Conservation (phyloP, 352 stramenopile genomes). For the Globisporangium sylvaticum region DNA sequence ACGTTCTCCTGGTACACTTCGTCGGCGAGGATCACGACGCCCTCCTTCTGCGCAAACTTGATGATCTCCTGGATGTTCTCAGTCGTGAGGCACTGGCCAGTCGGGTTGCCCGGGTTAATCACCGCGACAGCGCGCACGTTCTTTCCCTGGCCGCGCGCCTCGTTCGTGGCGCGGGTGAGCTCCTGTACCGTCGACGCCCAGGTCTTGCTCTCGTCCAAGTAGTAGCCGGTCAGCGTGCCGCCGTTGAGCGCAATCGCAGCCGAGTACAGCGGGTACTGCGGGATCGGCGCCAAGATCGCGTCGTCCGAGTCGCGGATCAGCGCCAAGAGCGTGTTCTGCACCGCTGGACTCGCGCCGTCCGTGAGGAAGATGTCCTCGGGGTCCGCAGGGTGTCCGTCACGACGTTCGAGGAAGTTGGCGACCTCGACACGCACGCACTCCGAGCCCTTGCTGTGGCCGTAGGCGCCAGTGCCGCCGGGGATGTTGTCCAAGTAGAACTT, state of each 20-base stretch:
- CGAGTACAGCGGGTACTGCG: constrained; percentile 99
- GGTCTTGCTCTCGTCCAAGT: constrained; percentile 93
- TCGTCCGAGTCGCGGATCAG: constrained; percentile 87
- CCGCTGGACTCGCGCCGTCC: constrained; percentile 94
- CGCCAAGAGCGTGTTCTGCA: constrained; percentile 90
- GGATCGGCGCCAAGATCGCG: constrained; percentile 96
- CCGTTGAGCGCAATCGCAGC: constrained; percentile 95
- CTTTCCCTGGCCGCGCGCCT: constrained; percentile 88
- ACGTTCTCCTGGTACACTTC: constrained; percentile 99
- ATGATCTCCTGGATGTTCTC: constrained; percentile 95
- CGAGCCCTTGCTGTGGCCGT: constrained; percentile 91
- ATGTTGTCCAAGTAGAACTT: constrained; percentile 88
- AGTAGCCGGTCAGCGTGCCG: constrained; percentile 95
- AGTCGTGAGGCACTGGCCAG: constrained; percentile 83
- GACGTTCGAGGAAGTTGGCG: constrained; percentile 81
- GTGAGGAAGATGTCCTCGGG: constrained; percentile 97
- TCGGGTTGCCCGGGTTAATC: constrained; percentile 99
- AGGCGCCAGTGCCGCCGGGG: constrained; percentile 87
- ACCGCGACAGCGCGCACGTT: constrained; percentile 94
- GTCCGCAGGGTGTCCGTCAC: constrained; percentile 89
- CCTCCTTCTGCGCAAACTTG: constrained; percentile 92
- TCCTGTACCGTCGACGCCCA: constrained; percentile 91
- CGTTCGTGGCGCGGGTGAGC: constrained; percentile 86
- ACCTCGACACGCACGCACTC: constrained; percentile 88
- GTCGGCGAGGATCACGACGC: constrained; percentile 96